A percentile compares a stretch with the other conserved stretches of the same genome.
These are phyloP conservation scores for Diplosphaera chodatii DNA, from an alignment of 139 green algal genomes.

Conservation along the genomic window DNA sequence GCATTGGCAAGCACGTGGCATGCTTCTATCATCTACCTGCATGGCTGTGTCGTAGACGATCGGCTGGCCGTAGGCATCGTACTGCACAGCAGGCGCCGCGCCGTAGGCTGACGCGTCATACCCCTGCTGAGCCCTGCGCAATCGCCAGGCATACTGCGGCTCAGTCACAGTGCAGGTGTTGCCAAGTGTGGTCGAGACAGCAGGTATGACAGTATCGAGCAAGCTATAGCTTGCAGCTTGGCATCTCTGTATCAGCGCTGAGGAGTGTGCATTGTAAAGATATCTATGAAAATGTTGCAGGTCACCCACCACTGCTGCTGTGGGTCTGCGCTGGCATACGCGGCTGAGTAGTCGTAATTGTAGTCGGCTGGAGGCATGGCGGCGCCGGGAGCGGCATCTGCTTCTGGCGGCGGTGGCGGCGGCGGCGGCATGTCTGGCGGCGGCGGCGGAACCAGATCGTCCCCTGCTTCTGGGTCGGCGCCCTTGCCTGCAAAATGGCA, in stretches of 20 bases:
- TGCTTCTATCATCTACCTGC: too few species aligned
- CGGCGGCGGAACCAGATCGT: constrained; percentile 3
- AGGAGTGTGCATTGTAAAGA: too few species aligned
- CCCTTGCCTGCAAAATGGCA: too few species aligned
- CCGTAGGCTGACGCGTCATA: not conserved
- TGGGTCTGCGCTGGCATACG: not conserved
- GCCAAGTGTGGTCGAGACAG: too few species aligned
- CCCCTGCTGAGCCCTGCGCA: not conserved
- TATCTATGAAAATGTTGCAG: too few species aligned
- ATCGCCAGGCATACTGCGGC: too few species aligned
- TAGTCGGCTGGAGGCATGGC: constrained; percentile 11
- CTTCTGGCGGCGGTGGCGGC: constrained; percentile 12
- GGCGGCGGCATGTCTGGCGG: constrained; percentile 4
- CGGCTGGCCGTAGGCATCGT: constrained; percentile 18
- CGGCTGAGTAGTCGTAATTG: not conserved
- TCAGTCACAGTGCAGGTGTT: too few species aligned
- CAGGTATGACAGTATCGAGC: too few species aligned
- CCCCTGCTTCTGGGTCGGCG: not conserved
- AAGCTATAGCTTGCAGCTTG: too few species aligned
- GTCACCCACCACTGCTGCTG: constrained; percentile 1
- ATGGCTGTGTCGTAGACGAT: constrained; percentile 11
- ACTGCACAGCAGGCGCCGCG: not conserved
- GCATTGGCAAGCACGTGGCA: too few species aligned
- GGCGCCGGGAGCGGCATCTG: constrained; percentile 1
- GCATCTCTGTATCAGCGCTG: too few species aligned